These are phyloP conservation scores for Nemophila menziesii DNA, from an alignment of 257 asterid species.

Conservation along the genomic window DNA sequence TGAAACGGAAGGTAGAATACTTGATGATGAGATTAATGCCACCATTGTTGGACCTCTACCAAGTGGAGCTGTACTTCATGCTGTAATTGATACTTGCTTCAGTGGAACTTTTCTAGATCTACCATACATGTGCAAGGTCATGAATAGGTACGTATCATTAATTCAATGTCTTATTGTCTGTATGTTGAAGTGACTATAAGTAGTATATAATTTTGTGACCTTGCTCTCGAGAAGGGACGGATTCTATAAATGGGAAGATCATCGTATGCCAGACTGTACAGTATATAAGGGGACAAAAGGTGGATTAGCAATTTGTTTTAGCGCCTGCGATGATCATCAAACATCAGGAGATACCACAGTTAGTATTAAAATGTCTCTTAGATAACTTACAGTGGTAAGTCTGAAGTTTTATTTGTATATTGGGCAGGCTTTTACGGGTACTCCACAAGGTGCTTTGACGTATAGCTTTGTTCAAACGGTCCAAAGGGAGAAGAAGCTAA, in stretches of 20 bases:
- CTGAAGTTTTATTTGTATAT: constrained; percentile 10
- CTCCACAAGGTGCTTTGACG: constrained; percentile 57
- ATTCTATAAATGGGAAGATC: constrained; percentile 59
- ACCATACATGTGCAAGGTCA: constrained; percentile 48
- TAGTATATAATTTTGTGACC: not conserved
- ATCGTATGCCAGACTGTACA: constrained; percentile 17
- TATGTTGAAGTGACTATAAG: not conserved
- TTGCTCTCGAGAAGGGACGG: constrained; percentile 31
- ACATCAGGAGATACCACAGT: constrained; percentile 74
- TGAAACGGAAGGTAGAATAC: constrained; percentile 57
- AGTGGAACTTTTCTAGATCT: constrained; percentile 80
- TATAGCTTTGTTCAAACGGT: constrained; percentile 45
- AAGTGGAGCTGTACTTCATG: constrained; percentile 62
- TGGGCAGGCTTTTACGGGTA: constrained; percentile 60
- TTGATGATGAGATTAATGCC: constrained; percentile 70
- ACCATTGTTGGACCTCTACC: constrained; percentile 74
- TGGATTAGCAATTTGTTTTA: constrained; percentile 58
- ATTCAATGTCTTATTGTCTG: too few species aligned
- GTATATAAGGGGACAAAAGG: constrained; percentile 57
- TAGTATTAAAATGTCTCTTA: constrained; percentile 8
- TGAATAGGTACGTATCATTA: constrained; percentile 41
- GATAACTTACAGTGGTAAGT: not conserved
- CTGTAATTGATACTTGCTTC: constrained; percentile 74
- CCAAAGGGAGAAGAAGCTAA: constrained; percentile 31
- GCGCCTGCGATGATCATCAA: constrained; percentile 85